Evolutionary conservation across 75 land plant genomes (phyloP), one percentile per base, ranked within the genome.

Genomic region (Sequoiadendron giganteum): DNA sequence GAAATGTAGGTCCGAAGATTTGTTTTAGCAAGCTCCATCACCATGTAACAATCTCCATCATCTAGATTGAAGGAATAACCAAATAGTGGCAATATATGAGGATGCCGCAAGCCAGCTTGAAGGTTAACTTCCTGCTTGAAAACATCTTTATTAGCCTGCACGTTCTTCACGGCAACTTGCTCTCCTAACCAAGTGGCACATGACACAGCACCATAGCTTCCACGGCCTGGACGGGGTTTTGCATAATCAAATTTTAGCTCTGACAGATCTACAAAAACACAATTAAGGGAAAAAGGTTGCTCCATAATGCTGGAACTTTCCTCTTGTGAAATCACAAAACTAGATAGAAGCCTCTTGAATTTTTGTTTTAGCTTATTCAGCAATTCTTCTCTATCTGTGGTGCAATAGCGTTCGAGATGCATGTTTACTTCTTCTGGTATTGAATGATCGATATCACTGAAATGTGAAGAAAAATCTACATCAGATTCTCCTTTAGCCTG

Each of bases 151-250:
- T 30, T n/a, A 70, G 75, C 75, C 75, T 70, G 75, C 34, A 70
- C 32, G n/a, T 70, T n/a, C 75, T 70, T 70, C 75, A n/a, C 75
- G n/a, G 75, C 75, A 70, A 70, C 75, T 30, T 9, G 8, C 19
- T 68, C 75, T 30, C 75, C 75, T 70, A 70, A 70, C 32, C 32
- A 70, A 70, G 75, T 70, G 11, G 75, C 75, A n/a, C 75, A 70
- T 30, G 75, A 70, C 75, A 68, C 72, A 70, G n/a, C 75, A n/a
- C 75, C 75, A 70, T n/a, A 70, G 75, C 75, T 70, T n/a, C 32
- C 75, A 70, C 19, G 32, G 32, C 32, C 75, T n/a, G n/a, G 75
- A 70, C 32, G n/a, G n/a, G 32, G 75, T 70, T 10, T 28, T 68
- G n/a, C 8, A 54, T 54, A 15, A 68, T 68, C 72, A 16, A 16